Evolutionary conservation across 192 early-diverging fungal species (phyloP).

Genomic region (Geranomyces michiganensis): DNA sequence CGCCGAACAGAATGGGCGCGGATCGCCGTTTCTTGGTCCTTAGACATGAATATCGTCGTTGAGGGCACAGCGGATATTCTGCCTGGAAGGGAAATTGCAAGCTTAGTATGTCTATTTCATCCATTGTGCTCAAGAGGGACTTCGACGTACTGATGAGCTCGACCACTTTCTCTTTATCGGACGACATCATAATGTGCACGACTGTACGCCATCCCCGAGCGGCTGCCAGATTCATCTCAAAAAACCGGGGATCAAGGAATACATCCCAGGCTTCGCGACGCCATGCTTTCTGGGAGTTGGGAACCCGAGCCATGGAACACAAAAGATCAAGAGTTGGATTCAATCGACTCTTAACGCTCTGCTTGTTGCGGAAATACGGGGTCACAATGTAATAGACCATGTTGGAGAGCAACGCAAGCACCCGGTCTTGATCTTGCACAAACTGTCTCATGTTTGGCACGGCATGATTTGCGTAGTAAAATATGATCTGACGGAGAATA

Average conservation of each 20-base stretch:
- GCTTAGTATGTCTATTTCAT: not conserved
- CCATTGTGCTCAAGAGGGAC: not conserved
- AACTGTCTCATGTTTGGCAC: slow-evolving; percentile 72
- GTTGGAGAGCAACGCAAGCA: slow-evolving; percentile 64
- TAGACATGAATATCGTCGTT: slow-evolving; percentile 75
- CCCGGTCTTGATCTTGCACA: slow-evolving; percentile 74
- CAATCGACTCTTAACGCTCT: slow-evolving; percentile 22
- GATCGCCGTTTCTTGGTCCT: slow-evolving; percentile 75
- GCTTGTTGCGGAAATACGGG: slow-evolving; percentile 63
- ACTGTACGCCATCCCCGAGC: slow-evolving; percentile 69
- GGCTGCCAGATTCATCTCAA: slow-evolving; percentile 59
- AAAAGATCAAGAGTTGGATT: slow-evolving; percentile 59
- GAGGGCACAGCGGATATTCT: slow-evolving; percentile 73
- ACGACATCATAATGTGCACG: slow-evolving; percentile 67
- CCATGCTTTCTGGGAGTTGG: slow-evolving; percentile 67
- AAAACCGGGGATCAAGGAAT: slow-evolving; percentile 74
- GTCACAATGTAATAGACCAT: slow-evolving; percentile 82
- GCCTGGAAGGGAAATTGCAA: slow-evolving; percentile 16
- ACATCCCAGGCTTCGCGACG: slow-evolving; percentile 77
- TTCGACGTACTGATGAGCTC: slow-evolving; percentile 67
- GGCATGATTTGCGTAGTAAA: slow-evolving; percentile 53
- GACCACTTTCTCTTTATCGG: slow-evolving; percentile 76
- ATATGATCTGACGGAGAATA: slow-evolving; percentile 33
- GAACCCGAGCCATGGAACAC: slow-evolving; percentile 62
- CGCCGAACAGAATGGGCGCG: slow-evolving; percentile 73